These are phyloP conservation scores for Aureoboletus auriporus DNA, from an alignment of 768 basidiomycete genomes.

Conservation along the genomic window DNA sequence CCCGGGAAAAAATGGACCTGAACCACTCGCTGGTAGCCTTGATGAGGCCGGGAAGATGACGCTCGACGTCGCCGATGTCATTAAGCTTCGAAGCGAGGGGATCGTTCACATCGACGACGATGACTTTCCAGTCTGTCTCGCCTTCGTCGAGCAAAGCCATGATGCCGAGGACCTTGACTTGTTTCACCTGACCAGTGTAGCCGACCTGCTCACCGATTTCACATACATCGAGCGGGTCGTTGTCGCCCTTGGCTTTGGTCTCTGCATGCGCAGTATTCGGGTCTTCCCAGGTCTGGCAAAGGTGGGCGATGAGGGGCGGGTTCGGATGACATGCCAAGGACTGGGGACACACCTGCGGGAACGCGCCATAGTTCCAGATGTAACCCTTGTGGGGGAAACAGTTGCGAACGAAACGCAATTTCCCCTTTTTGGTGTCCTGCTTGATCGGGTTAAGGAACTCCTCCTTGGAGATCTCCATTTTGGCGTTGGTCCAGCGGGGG, in stretches of 20 bases:
- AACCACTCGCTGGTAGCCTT: conserved; percentile 99
- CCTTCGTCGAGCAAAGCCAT: conserved; percentile 99
- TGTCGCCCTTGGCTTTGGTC: conserved; percentile 98
- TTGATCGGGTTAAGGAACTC: conserved; percentile 99
- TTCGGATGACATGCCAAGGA: background rate
- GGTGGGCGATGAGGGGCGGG: background rate
- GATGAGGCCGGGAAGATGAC: conserved; percentile 94
- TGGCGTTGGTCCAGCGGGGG: conserved; percentile 99
- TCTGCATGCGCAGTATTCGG: conserved; percentile 82
- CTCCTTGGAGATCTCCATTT: conserved; percentile 99
- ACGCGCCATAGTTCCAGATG: conserved; percentile 99
- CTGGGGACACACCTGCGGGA: conserved; percentile 74
- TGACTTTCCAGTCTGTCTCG: conserved; percentile 99
- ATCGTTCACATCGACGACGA: conserved; percentile 95
- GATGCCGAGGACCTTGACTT: conserved; percentile 99
- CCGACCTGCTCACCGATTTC: conserved; percentile 99
- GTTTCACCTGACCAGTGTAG: conserved; percentile 95
- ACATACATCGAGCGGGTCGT: conserved; percentile 99
- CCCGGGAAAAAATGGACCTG: conserved; percentile 47
- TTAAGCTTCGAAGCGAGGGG: conserved; percentile 95
- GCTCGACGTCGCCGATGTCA: conserved; percentile 98
- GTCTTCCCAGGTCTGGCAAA: conserved; percentile 92
- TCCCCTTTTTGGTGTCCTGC: conserved; percentile 97
- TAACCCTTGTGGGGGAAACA: conserved; percentile 99
- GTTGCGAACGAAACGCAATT: conserved; percentile 95